Conservation (phyloP, 805 yeast genomes). For the Debaryomyces castellii region DNA sequence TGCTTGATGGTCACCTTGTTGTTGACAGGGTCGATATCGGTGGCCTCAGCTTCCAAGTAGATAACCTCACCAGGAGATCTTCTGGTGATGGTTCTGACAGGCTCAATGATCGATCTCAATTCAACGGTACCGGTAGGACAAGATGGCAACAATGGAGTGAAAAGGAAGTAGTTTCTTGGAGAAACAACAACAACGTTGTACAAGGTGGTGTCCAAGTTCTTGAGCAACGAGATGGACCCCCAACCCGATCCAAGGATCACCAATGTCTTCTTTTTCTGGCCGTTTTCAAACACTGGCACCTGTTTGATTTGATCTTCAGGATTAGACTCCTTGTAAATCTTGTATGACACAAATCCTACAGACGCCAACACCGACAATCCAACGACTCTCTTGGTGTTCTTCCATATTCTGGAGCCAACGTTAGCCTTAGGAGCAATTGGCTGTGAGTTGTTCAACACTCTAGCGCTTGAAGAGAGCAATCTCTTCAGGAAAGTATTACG, state of each 20-base stretch:
- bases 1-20: constrained; percentile 67
- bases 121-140: constrained; percentile 94
- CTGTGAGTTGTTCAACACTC: constrained; percentile 16
- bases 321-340: constrained; percentile 59
- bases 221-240: constrained; percentile 87
- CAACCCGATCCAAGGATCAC: constrained; percentile 90
- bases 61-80: constrained; percentile 72
- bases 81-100: constrained; percentile 84
- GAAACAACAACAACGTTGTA: constrained; percentile 89
- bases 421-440: constrained; percentile 17
- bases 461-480: constrained; percentile 20
- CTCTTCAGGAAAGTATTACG: constrained; percentile 11
- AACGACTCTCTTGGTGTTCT: constrained; percentile 47
- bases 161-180: constrained; percentile 92
- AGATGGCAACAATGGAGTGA: constrained; percentile 94
- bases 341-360: constrained; percentile 49
- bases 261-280: constrained; percentile 66
- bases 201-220: constrained; percentile 78
- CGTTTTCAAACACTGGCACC: constrained; percentile 52
- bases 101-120: constrained; percentile 88
- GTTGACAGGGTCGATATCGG: constrained; percentile 70
- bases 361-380: constrained; percentile 55
- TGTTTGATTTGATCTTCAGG: constrained; percentile 65
- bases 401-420: constrained; percentile 43
- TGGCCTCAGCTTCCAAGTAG: constrained; percentile 89